Conservation (phyloP, 75 land plant species). For the Pseudotsuga menziesii region DNA sequence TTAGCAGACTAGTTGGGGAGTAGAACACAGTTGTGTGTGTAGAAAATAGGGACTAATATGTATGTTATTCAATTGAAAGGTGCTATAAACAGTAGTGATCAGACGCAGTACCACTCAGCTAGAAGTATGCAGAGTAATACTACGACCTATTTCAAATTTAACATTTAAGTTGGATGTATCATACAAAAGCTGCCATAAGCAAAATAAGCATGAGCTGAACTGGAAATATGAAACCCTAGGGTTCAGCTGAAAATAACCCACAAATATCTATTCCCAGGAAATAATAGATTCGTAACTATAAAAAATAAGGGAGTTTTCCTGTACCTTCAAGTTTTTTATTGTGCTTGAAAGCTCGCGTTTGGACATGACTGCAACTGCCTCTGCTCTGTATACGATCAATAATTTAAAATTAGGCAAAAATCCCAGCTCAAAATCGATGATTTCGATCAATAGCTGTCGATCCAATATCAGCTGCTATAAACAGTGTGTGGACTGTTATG, state of each 20-base stretch:
- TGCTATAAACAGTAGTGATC: background rate
- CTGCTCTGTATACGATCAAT: too few relatives aligned
- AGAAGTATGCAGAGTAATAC: background rate
- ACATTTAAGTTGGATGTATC: background rate
- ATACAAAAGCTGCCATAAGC: background rate
- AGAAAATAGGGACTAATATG: background rate
- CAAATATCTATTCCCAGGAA: background rate
- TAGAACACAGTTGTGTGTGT: background rate
- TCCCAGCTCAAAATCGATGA: too few relatives aligned
- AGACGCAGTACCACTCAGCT: background rate
- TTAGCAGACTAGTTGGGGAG: background rate
- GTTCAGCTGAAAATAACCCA: background rate
- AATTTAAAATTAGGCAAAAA: too few relatives aligned
- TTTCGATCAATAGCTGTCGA: too few relatives aligned
- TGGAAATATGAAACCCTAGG: background rate
- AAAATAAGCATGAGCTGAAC: background rate
- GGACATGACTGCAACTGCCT: slow-evolving; percentile 22
- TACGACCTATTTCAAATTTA: background rate
- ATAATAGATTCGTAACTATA: background rate
- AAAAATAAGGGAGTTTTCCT: background rate
- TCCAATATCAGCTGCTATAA: too few relatives aligned
- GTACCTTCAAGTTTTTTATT: slow-evolving; percentile 28
- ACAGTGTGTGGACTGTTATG: too few relatives aligned
- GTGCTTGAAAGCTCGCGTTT: slow-evolving; percentile 43
- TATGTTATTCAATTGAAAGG: background rate